phyloP scores from a whole-genome alignment of 495 filamentous ascomycete genomes.

The Cairneyella variabilis region DNA sequence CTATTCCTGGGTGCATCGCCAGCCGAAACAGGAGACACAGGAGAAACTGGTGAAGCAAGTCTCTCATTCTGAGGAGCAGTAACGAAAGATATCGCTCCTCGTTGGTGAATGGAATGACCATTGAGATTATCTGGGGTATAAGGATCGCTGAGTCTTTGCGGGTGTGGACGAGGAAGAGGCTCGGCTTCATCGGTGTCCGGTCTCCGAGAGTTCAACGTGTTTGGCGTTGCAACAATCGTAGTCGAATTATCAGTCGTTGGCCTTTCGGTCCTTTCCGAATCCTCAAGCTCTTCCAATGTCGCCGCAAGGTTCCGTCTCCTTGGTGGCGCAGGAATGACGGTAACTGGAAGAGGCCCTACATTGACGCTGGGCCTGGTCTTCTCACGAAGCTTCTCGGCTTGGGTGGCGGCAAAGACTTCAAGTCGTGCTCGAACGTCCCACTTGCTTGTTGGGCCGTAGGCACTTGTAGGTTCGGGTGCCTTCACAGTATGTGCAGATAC shows the following conservation, averaged over 20 bases:
- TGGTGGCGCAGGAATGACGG: conserved; percentile 64
- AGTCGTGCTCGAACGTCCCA: conserved; percentile 14
- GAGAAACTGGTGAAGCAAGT: neutral
- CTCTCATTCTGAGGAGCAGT: conserved; percentile 5
- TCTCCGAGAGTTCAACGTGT: neutral
- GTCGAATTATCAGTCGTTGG: neutral
- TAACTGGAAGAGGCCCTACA: conserved; percentile 48
- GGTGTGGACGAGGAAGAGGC: neutral
- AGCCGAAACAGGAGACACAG: conserved; percentile 1
- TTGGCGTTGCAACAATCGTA: neutral
- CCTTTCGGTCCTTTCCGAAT: neutral
- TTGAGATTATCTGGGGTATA: conserved; percentile 19
- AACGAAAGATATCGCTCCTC: conserved; percentile 22
- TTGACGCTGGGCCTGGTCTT: conserved; percentile 23
- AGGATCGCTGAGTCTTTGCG: conserved; percentile 18
- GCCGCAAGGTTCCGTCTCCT: conserved; percentile 28
- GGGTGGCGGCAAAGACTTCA: conserved; percentile 24
- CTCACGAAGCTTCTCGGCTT: conserved; percentile 31
- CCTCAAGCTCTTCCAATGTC: conserved; percentile 18
- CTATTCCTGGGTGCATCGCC: neutral
- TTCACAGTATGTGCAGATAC: conserved; percentile 15
- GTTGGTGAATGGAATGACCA: conserved; percentile 15
- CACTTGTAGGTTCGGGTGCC: conserved; percentile 22
- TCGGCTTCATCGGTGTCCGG: neutral
- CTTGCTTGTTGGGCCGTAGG: conserved; percentile 21